Conservation (phyloP, 176 grass and related monocot genomes). For the Alopecurus myosuroides region DNA sequence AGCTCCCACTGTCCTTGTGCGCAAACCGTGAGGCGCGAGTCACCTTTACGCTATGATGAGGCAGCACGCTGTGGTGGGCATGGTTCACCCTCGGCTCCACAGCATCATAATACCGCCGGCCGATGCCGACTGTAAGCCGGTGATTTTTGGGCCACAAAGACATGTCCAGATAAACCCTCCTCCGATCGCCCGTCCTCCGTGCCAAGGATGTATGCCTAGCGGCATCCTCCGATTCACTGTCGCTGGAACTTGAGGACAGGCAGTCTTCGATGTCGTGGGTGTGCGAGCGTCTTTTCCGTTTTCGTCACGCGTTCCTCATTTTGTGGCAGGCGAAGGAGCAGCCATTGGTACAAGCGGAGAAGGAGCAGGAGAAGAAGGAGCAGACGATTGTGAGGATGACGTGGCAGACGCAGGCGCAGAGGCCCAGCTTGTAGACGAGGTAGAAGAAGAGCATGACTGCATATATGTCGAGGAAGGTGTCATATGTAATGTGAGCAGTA, state of each 20-base stretch:
- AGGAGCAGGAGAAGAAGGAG: slow-evolving; percentile 20
- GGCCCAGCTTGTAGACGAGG: slow-evolving; percentile 47
- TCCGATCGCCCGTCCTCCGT: background rate
- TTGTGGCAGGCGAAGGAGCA: slow-evolving; percentile 37
- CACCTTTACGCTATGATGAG: background rate
- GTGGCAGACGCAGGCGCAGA: slow-evolving; percentile 33
- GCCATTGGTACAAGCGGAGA: slow-evolving; percentile 14
- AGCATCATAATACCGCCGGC: background rate
- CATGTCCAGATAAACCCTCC: background rate
- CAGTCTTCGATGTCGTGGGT: background rate
- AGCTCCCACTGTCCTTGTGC: background rate
- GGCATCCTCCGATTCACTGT: background rate
- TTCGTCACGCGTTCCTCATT: background rate
- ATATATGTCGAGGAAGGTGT: background rate
- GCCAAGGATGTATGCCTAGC: background rate
- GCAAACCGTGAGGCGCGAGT: background rate
- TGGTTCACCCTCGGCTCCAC: background rate
- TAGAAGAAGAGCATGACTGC: slow-evolving; percentile 58
- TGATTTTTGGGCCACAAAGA: background rate
- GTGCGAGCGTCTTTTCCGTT: background rate
- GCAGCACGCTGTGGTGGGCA: background rate
- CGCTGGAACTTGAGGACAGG: background rate
- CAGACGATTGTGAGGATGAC: too few relatives aligned
- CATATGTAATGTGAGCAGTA: background rate
- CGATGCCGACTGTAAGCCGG: background rate